Conservation (phyloP, 345 rosid genomes). For the Pistacia vera region DNA sequence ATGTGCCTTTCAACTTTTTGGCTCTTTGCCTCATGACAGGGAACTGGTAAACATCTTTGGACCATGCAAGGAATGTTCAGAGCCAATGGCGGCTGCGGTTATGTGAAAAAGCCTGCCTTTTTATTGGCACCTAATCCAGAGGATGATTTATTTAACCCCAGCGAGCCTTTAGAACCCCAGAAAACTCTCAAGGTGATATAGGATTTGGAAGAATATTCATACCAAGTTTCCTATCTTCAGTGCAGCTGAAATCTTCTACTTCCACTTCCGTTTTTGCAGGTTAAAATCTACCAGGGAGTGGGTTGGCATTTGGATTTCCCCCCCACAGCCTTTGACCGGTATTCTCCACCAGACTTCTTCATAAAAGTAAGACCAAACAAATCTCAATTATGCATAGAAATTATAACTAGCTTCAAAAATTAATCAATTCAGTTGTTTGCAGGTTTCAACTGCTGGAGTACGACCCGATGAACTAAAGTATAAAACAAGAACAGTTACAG, state of each 20-base stretch:
- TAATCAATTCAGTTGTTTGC: constrained; percentile 18
- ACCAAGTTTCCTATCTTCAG: not conserved
- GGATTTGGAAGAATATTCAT: not conserved
- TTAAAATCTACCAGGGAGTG: constrained; percentile 74
- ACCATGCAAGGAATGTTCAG: constrained; percentile 89
- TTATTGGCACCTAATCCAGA: constrained; percentile 39
- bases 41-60: constrained; percentile 69
- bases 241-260: constrained; percentile 13
- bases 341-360: constrained; percentile 88
- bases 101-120: constrained; percentile 75
- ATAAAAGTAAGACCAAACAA: constrained; percentile 43
- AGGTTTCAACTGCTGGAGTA: constrained; percentile 62
- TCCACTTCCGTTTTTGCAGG: constrained; percentile 36
- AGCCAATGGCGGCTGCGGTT: constrained; percentile 88
- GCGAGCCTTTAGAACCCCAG: constrained; percentile 32
- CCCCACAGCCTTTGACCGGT: constrained; percentile 66
- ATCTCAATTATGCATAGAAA: too few relatives aligned
- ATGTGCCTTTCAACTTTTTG: not conserved
- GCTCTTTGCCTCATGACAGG: constrained; percentile 35
- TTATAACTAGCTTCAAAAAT: too few relatives aligned
- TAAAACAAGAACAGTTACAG: constrained; percentile 23
- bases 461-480: constrained; percentile 31
- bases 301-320: constrained; percentile 83
- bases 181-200: constrained; percentile 55
- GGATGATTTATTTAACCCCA: constrained; percentile 53